These are phyloP conservation scores for Epithemia pelagica DNA, from an alignment of 108 stramenopile genomes.

Conservation along the genomic window DNA sequence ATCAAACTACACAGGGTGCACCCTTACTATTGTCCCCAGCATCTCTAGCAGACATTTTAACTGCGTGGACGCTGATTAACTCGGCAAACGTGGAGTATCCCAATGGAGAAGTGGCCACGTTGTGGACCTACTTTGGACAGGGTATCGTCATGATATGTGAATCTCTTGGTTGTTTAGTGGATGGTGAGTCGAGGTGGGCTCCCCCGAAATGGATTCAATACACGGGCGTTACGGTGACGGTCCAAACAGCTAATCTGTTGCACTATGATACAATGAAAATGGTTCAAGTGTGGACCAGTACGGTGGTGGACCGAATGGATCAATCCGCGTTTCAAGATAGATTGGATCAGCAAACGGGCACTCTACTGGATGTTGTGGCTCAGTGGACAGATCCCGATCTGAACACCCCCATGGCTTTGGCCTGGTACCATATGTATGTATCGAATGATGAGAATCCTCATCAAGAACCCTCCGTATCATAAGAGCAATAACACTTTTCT, in stretches of 20 bases:
- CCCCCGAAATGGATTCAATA: background rate
- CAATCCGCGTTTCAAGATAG: background rate
- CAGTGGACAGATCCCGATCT: background rate
- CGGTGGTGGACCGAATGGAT: background rate
- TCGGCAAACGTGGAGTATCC: background rate
- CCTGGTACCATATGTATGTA: background rate
- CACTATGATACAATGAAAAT: conserved; percentile 1
- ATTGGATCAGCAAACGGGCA: background rate
- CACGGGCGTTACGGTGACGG: background rate
- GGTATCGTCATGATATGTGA: background rate
- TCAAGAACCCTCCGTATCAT: too few species aligned
- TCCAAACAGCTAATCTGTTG: background rate
- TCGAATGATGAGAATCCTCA: too few species aligned
- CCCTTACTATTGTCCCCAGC: background rate
- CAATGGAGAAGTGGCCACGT: background rate
- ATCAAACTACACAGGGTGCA: background rate
- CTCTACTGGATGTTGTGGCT: background rate
- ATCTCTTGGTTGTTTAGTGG: background rate
- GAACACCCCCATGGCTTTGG: background rate
- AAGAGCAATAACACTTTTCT: too few species aligned
- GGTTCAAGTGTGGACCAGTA: conserved; percentile 5
- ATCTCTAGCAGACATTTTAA: background rate
- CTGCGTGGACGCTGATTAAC: background rate
- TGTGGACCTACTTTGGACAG: background rate
- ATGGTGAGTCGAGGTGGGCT: too few species aligned